Base-by-base conservation (phyloP, 345 rosid species). In the Aquilaria sinensis region DNA sequence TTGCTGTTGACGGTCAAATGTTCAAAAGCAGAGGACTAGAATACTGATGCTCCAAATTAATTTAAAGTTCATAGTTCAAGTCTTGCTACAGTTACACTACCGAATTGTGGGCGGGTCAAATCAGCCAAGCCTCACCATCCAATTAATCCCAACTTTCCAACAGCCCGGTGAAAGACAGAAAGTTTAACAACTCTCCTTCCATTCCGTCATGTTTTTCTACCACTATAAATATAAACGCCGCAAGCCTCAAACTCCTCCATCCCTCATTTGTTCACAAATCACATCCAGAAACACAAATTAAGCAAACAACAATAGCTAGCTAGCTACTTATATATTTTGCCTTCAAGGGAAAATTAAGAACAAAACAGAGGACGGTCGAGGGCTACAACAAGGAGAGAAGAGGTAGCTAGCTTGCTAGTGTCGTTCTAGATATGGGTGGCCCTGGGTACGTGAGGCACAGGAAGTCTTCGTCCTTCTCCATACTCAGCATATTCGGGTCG, bases 401-500 rank as follows among this genome's bases (percentile, higher is more conserved):
- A 47, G 60, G 43, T 37, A 51, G 11, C 48, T 3, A 12, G 29
- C 29, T 50, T 2, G 31, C 7, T 3, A 23, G 30, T 49, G 16
- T 16, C 43, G 43, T 37, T 0, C 43, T 37, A 29, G 9, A 14
- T 0, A 61, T 48, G 58, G 77, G 74, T 37, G 43, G 43, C 53
- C 63, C 67, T 7, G 62, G 69, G 34, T 75, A 72, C 75, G 67
- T 61, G 50, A 78, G 71, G 63, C 78, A 73, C 7, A 70, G 81
- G 74, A 83, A 74, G 52, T 61, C 75, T 6, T 76, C 80, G 0
- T 76, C 77, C 58, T 73, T 71, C 66, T 75, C 83, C 0, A 57
- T 80, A 16, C 56, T 76, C 66, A 72, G 57, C 73, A 73, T 90
- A 57, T 83, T 90, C 81, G 79, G 70, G 47, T 64, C 81, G 1